Conservation (phyloP, 495 filamentous ascomycete genomes). For the Patellaria atrata region DNA sequence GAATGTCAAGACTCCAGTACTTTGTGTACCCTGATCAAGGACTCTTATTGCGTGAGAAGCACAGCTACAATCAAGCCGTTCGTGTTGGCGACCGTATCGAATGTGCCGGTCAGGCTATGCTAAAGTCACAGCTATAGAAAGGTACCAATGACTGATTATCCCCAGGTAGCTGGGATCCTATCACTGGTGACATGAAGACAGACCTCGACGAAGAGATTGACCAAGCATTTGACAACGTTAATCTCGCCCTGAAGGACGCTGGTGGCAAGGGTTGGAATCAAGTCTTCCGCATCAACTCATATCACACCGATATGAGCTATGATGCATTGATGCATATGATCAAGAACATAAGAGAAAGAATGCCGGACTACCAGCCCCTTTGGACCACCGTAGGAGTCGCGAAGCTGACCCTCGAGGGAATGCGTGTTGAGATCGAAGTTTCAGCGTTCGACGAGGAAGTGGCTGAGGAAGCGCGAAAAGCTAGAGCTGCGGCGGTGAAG, state of each 20-base stretch:
- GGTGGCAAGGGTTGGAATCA: conserved; percentile 45
- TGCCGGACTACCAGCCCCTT: conserved; percentile 36
- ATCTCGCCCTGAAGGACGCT: conserved; percentile 32
- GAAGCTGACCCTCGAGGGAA: conserved; percentile 31
- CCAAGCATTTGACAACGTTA: conserved; percentile 40
- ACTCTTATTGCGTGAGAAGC: conserved; percentile 23
- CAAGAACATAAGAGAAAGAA: conserved; percentile 34
- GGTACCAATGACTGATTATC: neutral
- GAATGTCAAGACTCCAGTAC: conserved; percentile 35
- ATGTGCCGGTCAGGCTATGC: conserved; percentile 38
- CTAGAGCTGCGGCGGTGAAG: no score
- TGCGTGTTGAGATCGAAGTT: conserved; percentile 47
- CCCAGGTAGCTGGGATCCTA: conserved; percentile 38
- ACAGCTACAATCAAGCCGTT: conserved; percentile 39
- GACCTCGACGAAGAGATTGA: conserved; percentile 37
- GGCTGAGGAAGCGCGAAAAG: no score
- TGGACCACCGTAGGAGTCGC: conserved; percentile 37
- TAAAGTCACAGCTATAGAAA: neutral
- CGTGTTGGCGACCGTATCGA: conserved; percentile 39
- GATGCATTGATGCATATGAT: conserved; percentile 31
- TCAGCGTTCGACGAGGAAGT: no score
- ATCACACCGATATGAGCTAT: conserved; percentile 26
- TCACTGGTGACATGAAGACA: conserved; percentile 25
- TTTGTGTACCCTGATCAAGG: conserved; percentile 33
- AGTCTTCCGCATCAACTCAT: conserved; percentile 37